Evolutionary conservation across 371 early-diverging fungal genomes (phyloP).

Genomic region (Batkoa obscura): DNA sequence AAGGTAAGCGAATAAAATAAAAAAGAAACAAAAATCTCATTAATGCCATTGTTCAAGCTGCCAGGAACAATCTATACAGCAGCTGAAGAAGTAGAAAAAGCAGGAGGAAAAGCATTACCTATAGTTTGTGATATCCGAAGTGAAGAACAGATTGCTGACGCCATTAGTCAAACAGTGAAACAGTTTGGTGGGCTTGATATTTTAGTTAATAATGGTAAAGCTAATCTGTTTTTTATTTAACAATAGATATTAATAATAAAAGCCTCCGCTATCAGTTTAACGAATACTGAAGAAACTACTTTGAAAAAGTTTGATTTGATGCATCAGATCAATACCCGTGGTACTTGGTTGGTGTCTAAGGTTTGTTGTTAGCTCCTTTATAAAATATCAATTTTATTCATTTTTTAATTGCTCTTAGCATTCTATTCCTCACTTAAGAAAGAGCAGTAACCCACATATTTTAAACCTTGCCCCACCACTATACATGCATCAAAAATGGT

Average conservation of each 20-base stretch:
- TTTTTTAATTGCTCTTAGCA: slow-evolving; percentile 6
- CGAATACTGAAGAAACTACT: slow-evolving; percentile 32
- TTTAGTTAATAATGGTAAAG: slow-evolving; percentile 42
- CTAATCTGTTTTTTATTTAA: not conserved
- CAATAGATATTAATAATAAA: not conserved
- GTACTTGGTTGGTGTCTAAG: slow-evolving; percentile 62
- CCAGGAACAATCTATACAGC: slow-evolving; percentile 26
- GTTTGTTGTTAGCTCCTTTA: slow-evolving; percentile 7
- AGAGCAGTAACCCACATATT: slow-evolving; percentile 37
- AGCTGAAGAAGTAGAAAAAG: slow-evolving; percentile 44
- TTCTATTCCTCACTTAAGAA: slow-evolving; percentile 40
- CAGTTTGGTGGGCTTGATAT: slow-evolving; percentile 61
- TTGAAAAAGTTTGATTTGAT: slow-evolving; percentile 62
- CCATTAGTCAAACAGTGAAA: slow-evolving; percentile 38
- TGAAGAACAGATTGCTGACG: slow-evolving; percentile 44
- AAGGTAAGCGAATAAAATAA: slow-evolving; percentile 25
- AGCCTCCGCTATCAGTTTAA: slow-evolving; percentile 51
- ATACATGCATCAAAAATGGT: slow-evolving; percentile 42
- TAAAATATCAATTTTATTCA: not conserved
- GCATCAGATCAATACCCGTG: slow-evolving; percentile 59
- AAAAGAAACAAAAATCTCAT: slow-evolving; percentile 17
- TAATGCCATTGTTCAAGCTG: not conserved
- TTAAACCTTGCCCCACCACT: slow-evolving; percentile 56
- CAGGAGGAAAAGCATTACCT: slow-evolving; percentile 56
- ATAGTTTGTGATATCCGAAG: slow-evolving; percentile 61